These are phyloP conservation scores for Sporobolomyces roseus DNA, from an alignment of 768 basidiomycete species.

Conservation along the genomic window DNA sequence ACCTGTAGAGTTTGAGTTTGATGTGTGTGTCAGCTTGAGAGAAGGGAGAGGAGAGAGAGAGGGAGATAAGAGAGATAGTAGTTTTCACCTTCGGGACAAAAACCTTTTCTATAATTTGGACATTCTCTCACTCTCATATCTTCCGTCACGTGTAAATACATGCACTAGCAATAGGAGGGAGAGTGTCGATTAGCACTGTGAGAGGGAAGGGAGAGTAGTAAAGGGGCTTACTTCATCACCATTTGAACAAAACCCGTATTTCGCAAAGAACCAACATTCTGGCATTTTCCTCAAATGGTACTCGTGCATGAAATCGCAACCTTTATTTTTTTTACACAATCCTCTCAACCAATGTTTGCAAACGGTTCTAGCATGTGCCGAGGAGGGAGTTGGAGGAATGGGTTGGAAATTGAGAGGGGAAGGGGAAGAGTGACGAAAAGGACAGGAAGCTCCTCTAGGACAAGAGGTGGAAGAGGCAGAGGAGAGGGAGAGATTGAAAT, in stretches of 20 bases:
- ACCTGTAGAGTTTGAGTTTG: slow-evolving; percentile 53
- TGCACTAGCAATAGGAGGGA: slow-evolving; percentile 60
- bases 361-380: slow-evolving; percentile 67
- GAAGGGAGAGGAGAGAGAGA: background rate
- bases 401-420: slow-evolving; percentile 86
- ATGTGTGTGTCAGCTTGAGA: background rate
- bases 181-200: background rate
- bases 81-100: slow-evolving; percentile 81
- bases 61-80: slow-evolving; percentile 9
- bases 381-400: slow-evolving; percentile 71
- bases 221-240: slow-evolving; percentile 58
- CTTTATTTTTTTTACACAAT: slow-evolving; percentile 94
- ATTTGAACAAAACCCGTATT: slow-evolving; percentile 93
- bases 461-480: slow-evolving; percentile 61
- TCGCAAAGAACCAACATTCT: slow-evolving; percentile 98
- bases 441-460: slow-evolving; percentile 84
- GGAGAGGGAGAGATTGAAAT: slow-evolving; percentile 58
- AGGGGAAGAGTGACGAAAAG: slow-evolving; percentile 73
- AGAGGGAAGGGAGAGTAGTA: background rate
- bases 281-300: slow-evolving; percentile 98
- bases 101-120: slow-evolving; percentile 91
- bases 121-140: slow-evolving; percentile 88
- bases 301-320: slow-evolving; percentile 98
- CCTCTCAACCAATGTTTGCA: slow-evolving; percentile 99
- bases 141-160: slow-evolving; percentile 79